These are phyloP conservation scores for Mortierella sp. DNA, from an alignment of 371 early-diverging fungal species.

Conservation along the genomic window DNA sequence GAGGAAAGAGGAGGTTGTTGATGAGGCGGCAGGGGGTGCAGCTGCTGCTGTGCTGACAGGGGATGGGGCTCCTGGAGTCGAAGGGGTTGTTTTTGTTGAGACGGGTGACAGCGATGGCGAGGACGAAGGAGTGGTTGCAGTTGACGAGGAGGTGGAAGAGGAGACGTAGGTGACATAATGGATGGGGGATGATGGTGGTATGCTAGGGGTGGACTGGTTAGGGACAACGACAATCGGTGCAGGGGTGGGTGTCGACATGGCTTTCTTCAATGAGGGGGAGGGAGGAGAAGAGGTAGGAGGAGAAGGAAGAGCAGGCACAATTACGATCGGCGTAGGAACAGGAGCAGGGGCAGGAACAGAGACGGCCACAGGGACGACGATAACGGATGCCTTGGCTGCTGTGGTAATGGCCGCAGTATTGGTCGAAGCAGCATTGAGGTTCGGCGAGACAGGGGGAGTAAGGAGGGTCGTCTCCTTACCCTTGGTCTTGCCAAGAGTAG, in stretches of 20 bases:
- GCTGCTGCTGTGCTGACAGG: not conserved
- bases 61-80: not conserved
- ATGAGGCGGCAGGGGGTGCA: not conserved
- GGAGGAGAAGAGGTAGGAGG: constrained; percentile 3
- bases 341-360: not conserved
- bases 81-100: constrained; percentile 1
- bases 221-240: constrained; percentile 6
- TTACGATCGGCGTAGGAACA: not conserved
- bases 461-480: too few species aligned
- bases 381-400: not conserved
- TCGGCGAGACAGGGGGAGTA: too few species aligned
- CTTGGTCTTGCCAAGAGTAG: too few species aligned
- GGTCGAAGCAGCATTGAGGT: too few species aligned
- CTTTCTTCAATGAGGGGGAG: constrained; percentile 2
- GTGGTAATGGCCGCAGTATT: not conserved
- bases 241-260: not conserved
- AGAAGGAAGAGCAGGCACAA: not conserved
- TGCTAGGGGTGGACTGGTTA: not conserved
- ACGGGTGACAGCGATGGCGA: not conserved
- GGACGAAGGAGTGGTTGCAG: constrained; percentile 10
- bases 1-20: constrained; percentile 24
- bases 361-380: not conserved
- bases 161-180: constrained; percentile 6
- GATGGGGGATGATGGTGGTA: constrained; percentile 19
- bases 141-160: not conserved